Percentiles rank a stretch among this genome's conserved stretches.
Evolutionary conservation across 495 filamentous ascomycete species (phyloP).

Genomic region (Venustampulla echinocandica): DNA sequence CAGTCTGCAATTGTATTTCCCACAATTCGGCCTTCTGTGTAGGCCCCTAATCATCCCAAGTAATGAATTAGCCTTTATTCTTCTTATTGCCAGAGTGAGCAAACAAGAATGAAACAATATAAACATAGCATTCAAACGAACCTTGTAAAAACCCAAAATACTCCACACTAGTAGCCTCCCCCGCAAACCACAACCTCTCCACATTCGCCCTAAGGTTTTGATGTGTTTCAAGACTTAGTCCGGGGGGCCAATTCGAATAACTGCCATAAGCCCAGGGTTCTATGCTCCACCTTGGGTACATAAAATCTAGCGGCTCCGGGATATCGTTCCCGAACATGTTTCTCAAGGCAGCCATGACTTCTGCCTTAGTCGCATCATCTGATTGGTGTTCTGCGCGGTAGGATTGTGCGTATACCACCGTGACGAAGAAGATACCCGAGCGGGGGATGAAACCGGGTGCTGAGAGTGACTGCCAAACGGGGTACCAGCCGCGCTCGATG

Average conservation of each 20-base stretch:
- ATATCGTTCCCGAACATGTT: slow-evolving; percentile 57
- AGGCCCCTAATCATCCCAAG: slow-evolving; percentile 35
- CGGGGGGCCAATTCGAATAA: slow-evolving; percentile 67
- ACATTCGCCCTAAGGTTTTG: slow-evolving; percentile 63
- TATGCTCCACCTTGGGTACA: slow-evolving; percentile 61
- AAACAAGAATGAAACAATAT: not conserved
- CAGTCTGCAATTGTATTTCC: slow-evolving; percentile 43
- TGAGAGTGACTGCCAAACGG: slow-evolving; percentile 61
- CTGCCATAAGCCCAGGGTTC: slow-evolving; percentile 60
- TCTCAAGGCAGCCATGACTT: slow-evolving; percentile 53
- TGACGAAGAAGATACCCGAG: slow-evolving; percentile 62
- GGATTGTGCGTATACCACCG: slow-evolving; percentile 52
- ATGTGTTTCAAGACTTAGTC: slow-evolving; percentile 57
- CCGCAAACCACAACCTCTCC: slow-evolving; percentile 59
- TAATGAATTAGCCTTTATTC: not conserved
- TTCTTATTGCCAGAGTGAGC: not conserved
- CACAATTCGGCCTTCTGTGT: slow-evolving; percentile 50
- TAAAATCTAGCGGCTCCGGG: slow-evolving; percentile 59
- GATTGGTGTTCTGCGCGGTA: slow-evolving; percentile 57
- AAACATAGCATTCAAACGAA: slow-evolving; percentile 21
- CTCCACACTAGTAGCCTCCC: slow-evolving; percentile 59
- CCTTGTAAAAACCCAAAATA: slow-evolving; percentile 70
- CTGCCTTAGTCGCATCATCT: slow-evolving; percentile 48
- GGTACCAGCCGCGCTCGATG: slow-evolving; percentile 55
- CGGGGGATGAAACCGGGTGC: slow-evolving; percentile 50